A percentile compares a stretch with the other conserved stretches of the same genome.
Conservation (phyloP, 23 red algal species). For the Gracilariopsis chorda region DNA sequence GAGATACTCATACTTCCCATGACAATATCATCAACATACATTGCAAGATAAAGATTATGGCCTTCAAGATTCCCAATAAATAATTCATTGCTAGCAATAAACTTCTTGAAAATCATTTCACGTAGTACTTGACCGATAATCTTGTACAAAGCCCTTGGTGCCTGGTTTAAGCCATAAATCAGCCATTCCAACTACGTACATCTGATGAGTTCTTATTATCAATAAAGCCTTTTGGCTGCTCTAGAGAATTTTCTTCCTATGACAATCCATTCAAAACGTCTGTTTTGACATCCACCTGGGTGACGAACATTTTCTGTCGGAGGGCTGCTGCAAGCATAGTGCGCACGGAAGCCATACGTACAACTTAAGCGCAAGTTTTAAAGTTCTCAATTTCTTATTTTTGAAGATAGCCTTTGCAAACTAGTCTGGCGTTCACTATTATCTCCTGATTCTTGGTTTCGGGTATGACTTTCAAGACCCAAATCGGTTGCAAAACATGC, state of each 20-base stretch:
- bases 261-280: neutral
- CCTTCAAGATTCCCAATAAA: neutral
- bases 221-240: neutral
- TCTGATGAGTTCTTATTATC: neutral
- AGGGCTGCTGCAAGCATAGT: neutral
- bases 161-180: conserved; percentile 11
- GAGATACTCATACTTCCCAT: too few relatives aligned
- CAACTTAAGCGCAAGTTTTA: neutral
- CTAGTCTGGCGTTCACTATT: neutral
- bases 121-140: too few relatives aligned
- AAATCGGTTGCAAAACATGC: too few relatives aligned
- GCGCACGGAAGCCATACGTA: neutral
- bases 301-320: neutral
- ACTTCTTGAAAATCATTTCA: too few relatives aligned
- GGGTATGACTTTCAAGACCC: neutral
- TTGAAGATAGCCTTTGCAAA: neutral
- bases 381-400: neutral
- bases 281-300: neutral
- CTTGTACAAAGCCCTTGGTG: neutral
- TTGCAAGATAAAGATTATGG: neutral
- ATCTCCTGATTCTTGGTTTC: too few relatives aligned
- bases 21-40: neutral
- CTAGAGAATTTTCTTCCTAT: neutral
- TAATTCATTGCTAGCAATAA: too few relatives aligned
- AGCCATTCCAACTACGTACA: neutral